Percentiles rank a stretch among this genome's conserved stretches.
Conservation (phyloP, 768 basidiomycete genomes). For the Flagelloscypha sp. region DNA sequence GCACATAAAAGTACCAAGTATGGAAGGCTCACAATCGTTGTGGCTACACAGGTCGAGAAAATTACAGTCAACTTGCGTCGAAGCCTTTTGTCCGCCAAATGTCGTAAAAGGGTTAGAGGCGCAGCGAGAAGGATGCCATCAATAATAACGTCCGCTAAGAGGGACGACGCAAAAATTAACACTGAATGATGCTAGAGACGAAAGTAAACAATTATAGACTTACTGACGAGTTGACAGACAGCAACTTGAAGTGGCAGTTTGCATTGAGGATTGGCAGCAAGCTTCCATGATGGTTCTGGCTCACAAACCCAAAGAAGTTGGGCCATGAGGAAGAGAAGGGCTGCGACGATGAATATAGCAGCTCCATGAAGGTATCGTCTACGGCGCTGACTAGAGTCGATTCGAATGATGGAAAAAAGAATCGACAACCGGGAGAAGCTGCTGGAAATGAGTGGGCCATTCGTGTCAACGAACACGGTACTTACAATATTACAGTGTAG, state of each 20-base stretch:
- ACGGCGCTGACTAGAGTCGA: constrained; percentile 29
- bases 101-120: constrained; percentile 36
- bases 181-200: constrained; percentile 1
- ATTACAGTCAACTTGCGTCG: constrained; percentile 38
- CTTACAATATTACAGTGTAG: constrained; percentile 32
- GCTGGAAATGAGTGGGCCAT: background rate
- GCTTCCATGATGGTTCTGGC: constrained; percentile 31
- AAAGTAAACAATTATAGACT: constrained; percentile 14
- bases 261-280: constrained; percentile 28
- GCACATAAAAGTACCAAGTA: background rate
- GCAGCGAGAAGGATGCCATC: constrained; percentile 37
- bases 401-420: constrained; percentile 45
- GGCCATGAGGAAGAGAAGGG: constrained; percentile 27
- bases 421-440: constrained; percentile 45
- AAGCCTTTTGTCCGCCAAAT: constrained; percentile 29
- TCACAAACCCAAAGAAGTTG: constrained; percentile 41
- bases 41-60: constrained; percentile 47
- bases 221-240: constrained; percentile 44
- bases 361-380: constrained; percentile 20
- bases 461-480: background rate
- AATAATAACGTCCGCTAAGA: constrained; percentile 37
- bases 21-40: constrained; percentile 28
- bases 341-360: constrained; percentile 22
- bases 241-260: constrained; percentile 38
- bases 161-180: constrained; percentile 4